Base-by-base conservation (phyloP, 441 rosid species). In the Monsonia emarginata region DNA sequence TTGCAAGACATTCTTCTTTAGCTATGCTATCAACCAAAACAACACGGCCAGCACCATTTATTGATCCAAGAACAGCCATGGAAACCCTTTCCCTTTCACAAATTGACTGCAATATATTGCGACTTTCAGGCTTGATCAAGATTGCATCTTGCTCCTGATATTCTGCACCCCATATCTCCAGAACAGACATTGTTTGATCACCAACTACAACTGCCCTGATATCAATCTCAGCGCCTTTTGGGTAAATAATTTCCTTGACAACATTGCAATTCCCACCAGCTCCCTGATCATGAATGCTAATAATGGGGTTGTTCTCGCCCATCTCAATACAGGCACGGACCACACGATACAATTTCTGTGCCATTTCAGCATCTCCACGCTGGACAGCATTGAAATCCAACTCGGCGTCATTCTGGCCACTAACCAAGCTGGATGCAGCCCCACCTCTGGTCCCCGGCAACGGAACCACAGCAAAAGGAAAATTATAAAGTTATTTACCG, bases 131-230 rank as follows among this genome's bases (percentile, higher is more conserved):
- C 80, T 86, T 88, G 78, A 94, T 88, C 84, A 94, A 80, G 80
- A 94, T 84, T 0, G 98, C 97, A 79, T 94, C 97, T 80, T 94
- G 98, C 82, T 94, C 97, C 73, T 94, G 98, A 76, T 94, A 94
- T 70, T 94, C 98, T 32, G 98, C 98, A 72, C 97, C 97, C 96
- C 96, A 90, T 63, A 94, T 94, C 84, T 94, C 98, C 83, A 94
- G 75, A 34, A 90, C 87, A 27, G 97, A 94, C 98, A 90, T 85
- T 1, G 94, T 94, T 73, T 86, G 94, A 71, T 94, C 98, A 16
- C 98, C 97, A 25, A 94, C 93, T 54, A 89, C 90, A 69, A 94
- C 78, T 11, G 93, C 85, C 28, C 88, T 72, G 52, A 94, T 82
- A 69, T 94, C 97, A 65, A 90, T 94, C 73, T 85, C 87, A 62